These are phyloP conservation scores for Irpex rosettiformis DNA, from an alignment of 1,284 basidiomycete species.

Conservation along the genomic window DNA sequence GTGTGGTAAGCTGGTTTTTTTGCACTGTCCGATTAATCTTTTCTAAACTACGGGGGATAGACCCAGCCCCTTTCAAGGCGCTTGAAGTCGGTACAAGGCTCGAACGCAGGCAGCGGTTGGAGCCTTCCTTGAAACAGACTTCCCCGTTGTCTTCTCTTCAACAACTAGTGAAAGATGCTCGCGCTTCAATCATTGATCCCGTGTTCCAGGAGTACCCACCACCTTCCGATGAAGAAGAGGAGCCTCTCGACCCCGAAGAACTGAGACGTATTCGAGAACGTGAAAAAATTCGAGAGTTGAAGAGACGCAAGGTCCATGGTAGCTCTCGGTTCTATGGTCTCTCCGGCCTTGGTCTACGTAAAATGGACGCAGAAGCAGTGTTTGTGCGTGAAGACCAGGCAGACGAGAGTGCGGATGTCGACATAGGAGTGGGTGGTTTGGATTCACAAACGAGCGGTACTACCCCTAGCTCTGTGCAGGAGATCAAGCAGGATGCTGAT, in stretches of 20 bases:
- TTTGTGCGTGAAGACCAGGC: slow-evolving; percentile 52
- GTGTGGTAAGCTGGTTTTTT: slow-evolving; percentile 34
- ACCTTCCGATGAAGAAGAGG: slow-evolving; percentile 38
- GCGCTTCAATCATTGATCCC: slow-evolving; percentile 56
- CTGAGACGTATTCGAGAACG: slow-evolving; percentile 41
- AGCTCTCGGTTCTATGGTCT: slow-evolving; percentile 24
- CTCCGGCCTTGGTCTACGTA: slow-evolving; percentile 25
- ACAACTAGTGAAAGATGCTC: slow-evolving; percentile 51
- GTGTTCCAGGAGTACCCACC: slow-evolving; percentile 41
- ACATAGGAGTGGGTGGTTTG: slow-evolving; percentile 34
- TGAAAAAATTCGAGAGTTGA: slow-evolving; percentile 53
- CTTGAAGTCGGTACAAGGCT: slow-evolving; percentile 33
- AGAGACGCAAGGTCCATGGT: slow-evolving; percentile 44
- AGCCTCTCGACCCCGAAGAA: slow-evolving; percentile 36
- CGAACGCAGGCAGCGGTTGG: slow-evolving; percentile 25
- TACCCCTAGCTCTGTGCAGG: slow-evolving; percentile 4
- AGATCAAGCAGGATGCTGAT: neutral
- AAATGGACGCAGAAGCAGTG: slow-evolving; percentile 33
- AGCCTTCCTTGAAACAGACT: slow-evolving; percentile 37
- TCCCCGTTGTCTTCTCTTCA: slow-evolving; percentile 59
- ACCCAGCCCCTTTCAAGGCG: slow-evolving; percentile 41
- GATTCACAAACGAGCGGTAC: slow-evolving; percentile 9
- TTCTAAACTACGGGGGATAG: slow-evolving; percentile 23
- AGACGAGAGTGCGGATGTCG: slow-evolving; percentile 59
- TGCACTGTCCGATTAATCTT: neutral